Percentiles rank a stretch among this genome's conserved stretches.
phyloP scores from a whole-genome alignment of 2,329 filamentous ascomycete species.

The Ophiosphaerella korrae region DNA sequence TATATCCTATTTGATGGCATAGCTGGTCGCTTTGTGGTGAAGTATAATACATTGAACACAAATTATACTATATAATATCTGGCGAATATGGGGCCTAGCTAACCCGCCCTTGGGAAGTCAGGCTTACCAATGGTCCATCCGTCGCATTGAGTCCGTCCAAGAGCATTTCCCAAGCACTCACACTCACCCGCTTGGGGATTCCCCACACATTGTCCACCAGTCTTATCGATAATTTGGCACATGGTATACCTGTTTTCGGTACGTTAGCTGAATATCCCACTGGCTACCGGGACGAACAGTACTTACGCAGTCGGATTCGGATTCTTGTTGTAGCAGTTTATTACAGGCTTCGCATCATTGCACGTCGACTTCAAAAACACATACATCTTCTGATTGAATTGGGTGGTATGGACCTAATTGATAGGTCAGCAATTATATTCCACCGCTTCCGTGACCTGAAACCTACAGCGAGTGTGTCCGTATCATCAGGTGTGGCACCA shows the following conservation, averaged over 20 bases:
- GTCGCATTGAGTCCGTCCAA: background rate
- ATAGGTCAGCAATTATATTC: too few species aligned
- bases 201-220: background rate
- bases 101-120: background rate
- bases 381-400: slow-evolving; percentile 5
- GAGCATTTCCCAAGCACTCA: slow-evolving; percentile 1
- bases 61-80: too few species aligned
- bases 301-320: slow-evolving; percentile 6
- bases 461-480: too few species aligned
- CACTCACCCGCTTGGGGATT: background rate
- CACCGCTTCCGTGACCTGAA: too few species aligned
- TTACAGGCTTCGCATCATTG: background rate
- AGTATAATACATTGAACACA: too few species aligned
- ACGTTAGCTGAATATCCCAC: too few species aligned
- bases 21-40: too few species aligned
- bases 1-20: too few species aligned
- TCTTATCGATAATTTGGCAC: too few species aligned
- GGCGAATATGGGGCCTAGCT: too few species aligned
- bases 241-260: too few species aligned
- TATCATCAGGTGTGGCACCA: background rate
- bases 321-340: slow-evolving; percentile 2
- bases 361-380: slow-evolving; percentile 6
- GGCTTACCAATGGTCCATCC: slow-evolving; percentile 4
- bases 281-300: background rate
- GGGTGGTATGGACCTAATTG: too few species aligned